phyloP scores from a whole-genome alignment of 192 early-diverging fungal species.

The Podila epigama region DNA sequence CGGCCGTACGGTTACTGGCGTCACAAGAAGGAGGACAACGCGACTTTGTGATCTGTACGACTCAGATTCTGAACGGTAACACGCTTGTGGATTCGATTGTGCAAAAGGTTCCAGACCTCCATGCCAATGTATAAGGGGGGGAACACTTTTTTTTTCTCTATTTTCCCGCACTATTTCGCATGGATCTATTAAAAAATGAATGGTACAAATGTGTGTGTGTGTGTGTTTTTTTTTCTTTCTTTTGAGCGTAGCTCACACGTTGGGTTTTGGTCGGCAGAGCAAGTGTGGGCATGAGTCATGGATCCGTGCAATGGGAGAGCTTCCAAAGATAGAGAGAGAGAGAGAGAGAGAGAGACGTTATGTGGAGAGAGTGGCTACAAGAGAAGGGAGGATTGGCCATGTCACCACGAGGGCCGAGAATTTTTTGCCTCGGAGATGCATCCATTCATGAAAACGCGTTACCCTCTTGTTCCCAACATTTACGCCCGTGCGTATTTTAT shows the following conservation, averaged over 20 bases:
- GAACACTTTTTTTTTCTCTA: neutral
- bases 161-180: neutral
- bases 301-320: neutral
- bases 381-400: neutral
- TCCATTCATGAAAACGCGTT: too few species aligned
- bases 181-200: neutral
- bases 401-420: too few species aligned
- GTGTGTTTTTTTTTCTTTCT: neutral
- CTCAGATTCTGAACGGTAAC: slow-evolving; percentile 89
- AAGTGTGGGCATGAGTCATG: too few species aligned
- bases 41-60: slow-evolving; percentile 88
- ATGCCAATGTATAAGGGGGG: slow-evolving; percentile 11
- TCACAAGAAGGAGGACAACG: slow-evolving; percentile 80
- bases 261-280: too few species aligned
- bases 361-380: neutral
- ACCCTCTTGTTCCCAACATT: too few species aligned
- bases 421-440: too few species aligned
- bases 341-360: neutral
- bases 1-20: slow-evolving; percentile 89
- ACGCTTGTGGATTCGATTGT: slow-evolving; percentile 69
- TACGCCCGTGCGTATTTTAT: too few species aligned
- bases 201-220: neutral
- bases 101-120: slow-evolving; percentile 47
- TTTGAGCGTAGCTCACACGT: too few species aligned
- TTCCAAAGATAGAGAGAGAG: neutral